These are phyloP conservation scores for Babesia microti DNA, from an alignment of 169 alveolate genomes.

Conservation along the genomic window DNA sequence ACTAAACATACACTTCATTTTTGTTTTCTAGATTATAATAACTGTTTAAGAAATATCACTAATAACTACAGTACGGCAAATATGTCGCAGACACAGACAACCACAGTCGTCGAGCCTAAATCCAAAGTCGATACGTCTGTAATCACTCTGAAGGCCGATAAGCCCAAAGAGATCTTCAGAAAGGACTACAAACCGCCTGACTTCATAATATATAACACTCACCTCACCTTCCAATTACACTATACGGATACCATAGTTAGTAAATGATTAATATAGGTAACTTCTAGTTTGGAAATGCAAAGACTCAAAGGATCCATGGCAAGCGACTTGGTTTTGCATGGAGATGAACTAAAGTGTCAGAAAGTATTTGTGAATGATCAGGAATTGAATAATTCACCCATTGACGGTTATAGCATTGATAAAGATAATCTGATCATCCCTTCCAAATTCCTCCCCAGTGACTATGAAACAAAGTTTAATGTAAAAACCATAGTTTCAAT, in stretches of 20 bases:
- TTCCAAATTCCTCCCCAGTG: constrained; percentile 43
- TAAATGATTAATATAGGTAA: constrained; percentile 1
- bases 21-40: too few species aligned
- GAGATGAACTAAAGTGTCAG: constrained; percentile 69
- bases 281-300: constrained; percentile 48
- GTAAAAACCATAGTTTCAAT: constrained; percentile 63
- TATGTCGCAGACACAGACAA: too few species aligned
- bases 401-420: constrained; percentile 50
- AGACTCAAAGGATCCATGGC: constrained; percentile 46
- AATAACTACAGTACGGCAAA: too few species aligned
- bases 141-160: constrained; percentile 36
- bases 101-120: too few species aligned
- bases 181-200: constrained; percentile 73
- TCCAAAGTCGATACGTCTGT: too few species aligned
- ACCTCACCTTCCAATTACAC: constrained; percentile 56
- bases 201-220: constrained; percentile 59
- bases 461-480: constrained; percentile 23
- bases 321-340: constrained; percentile 69
- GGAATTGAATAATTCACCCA: constrained; percentile 44
- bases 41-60: too few species aligned
- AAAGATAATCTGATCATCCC: constrained; percentile 55
- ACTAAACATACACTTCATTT: too few species aligned
- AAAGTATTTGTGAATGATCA: constrained; percentile 59
- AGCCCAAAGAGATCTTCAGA: constrained; percentile 59
- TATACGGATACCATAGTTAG: constrained; percentile 59